A percentile compares a stretch with the other conserved stretches of the same genome.
These are phyloP conservation scores for Colletotrichum sp. DNA, from an alignment of 2,329 filamentous ascomycete genomes.

Conservation along the genomic window DNA sequence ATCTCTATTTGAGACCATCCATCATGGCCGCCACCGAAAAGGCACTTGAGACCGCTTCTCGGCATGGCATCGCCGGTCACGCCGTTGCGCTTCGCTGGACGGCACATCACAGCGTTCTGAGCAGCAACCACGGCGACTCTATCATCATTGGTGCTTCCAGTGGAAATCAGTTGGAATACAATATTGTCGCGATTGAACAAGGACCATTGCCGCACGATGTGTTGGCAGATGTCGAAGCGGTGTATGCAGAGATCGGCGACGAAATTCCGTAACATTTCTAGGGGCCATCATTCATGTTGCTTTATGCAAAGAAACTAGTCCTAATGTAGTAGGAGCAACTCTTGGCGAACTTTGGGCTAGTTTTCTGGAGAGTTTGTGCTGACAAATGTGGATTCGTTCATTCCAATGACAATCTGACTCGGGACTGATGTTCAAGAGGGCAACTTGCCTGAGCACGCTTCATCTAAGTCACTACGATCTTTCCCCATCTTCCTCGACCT, in stretches of 20 bases:
- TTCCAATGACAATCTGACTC: not conserved
- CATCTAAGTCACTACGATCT: not conserved
- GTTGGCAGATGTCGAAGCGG: constrained; percentile 18
- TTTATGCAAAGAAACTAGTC: not conserved
- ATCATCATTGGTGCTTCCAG: constrained; percentile 40
- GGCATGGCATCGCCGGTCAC: constrained; percentile 40
- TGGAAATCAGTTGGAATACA: constrained; percentile 35
- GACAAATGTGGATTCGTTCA: not conserved
- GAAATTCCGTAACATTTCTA: not conserved
- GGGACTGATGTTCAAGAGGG: not conserved
- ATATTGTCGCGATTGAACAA: constrained; percentile 37
- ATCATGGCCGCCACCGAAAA: constrained; percentile 30
- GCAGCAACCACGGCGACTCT: constrained; percentile 33
- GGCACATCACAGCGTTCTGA: constrained; percentile 36
- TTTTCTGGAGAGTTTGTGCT: not conserved
- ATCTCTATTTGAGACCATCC: constrained; percentile 29
- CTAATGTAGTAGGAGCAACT: not conserved
- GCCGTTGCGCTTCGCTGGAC: constrained; percentile 47
- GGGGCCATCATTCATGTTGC: not conserved
- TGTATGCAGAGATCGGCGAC: not conserved
- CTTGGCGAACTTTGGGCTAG: not conserved
- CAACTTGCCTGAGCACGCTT: not conserved
- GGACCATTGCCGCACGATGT: constrained; percentile 43
- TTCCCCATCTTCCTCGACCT: not conserved
- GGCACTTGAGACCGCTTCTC: constrained; percentile 27